These are phyloP conservation scores for Yarrowia sp. DNA, from an alignment of 805 yeast genomes.

Conservation along the genomic window DNA sequence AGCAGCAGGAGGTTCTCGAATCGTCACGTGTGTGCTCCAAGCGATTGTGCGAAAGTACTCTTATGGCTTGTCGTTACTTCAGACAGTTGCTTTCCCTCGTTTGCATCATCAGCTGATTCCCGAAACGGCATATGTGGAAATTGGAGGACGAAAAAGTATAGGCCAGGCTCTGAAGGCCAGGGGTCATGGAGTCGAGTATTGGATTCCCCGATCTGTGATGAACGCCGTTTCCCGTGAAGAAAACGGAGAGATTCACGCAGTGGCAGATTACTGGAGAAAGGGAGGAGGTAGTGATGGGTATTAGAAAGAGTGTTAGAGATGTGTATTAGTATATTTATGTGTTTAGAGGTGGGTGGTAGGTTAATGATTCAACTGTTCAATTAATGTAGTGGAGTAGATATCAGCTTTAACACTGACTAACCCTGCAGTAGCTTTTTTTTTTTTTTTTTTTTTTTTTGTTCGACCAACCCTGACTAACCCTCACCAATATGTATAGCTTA, in stretches of 20 bases:
- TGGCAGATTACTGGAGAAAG: slow-evolving; percentile 90
- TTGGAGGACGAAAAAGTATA: slow-evolving; percentile 52
- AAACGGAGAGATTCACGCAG: slow-evolving; percentile 66
- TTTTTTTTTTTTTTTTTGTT: too few species aligned
- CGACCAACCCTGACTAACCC: too few species aligned
- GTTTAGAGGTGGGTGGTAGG: too few species aligned
- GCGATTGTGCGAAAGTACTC: slow-evolving; percentile 73
- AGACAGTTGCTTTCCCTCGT: slow-evolving; percentile 79
- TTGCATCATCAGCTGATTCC: slow-evolving; percentile 91
- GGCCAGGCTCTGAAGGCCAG: slow-evolving; percentile 50
- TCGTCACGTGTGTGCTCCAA: slow-evolving; percentile 81
- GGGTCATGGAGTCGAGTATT: slow-evolving; percentile 59
- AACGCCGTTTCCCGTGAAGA: slow-evolving; percentile 57
- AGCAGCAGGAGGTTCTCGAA: slow-evolving; percentile 93
- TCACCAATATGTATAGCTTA: too few species aligned
- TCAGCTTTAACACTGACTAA: too few species aligned
- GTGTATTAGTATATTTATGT: too few species aligned
- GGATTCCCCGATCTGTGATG: slow-evolving; percentile 62
- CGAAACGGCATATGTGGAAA: slow-evolving; percentile 67
- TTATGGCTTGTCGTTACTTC: slow-evolving; percentile 64
- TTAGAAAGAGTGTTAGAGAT: slow-evolving; percentile 44
- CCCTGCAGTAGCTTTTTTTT: too few species aligned
- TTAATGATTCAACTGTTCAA: too few species aligned
- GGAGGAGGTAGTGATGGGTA: slow-evolving; percentile 76
- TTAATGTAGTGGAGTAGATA: too few species aligned